A percentile compares a stretch with the other conserved stretches of the same genome.
phyloP scores from a whole-genome alignment of 768 basidiomycete genomes.

The Pleurotus cornucopiae region DNA sequence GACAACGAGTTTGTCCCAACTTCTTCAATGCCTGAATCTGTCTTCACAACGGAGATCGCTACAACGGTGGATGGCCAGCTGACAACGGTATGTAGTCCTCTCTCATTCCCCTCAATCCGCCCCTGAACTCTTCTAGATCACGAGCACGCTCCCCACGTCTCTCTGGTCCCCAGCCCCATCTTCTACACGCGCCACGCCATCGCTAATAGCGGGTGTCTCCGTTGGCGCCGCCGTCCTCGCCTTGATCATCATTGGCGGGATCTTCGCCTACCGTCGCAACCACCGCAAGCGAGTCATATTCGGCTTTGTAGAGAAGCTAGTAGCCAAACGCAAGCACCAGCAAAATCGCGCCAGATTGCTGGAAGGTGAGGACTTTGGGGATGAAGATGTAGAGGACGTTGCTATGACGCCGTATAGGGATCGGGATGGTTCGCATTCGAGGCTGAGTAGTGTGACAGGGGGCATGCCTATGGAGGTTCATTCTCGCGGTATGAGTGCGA shows the following conservation, averaged over 20 bases:
- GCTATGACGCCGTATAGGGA: conserved; percentile 1
- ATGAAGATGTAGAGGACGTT: neutral
- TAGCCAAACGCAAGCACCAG: neutral
- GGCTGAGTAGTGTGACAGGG: neutral
- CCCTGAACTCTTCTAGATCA: neutral
- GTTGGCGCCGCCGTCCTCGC: neutral
- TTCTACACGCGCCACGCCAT: neutral
- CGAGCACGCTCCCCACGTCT: conserved; percentile 10
- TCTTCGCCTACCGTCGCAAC: conserved; percentile 7
- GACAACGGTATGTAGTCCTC: conserved; percentile 8
- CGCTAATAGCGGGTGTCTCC: conserved; percentile 8
- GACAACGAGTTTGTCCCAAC: no score
- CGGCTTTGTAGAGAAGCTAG: conserved; percentile 4
- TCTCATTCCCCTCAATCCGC: neutral
- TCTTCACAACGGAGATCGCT: neutral
- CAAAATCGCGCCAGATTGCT: conserved; percentile 7
- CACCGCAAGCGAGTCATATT: conserved; percentile 1
- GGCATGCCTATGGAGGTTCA: neutral
- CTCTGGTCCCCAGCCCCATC: conserved; percentile 3
- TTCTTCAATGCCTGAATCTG: neutral
- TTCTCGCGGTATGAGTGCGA: neutral
- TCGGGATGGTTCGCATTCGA: neutral
- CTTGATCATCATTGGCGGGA: conserved; percentile 2
- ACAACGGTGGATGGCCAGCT: conserved; percentile 7
- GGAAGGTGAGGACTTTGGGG: conserved; percentile 10